Evolutionary conservation across 352 stramenopile species (phyloP).

Genomic region (Phytophthora sojae): DNA sequence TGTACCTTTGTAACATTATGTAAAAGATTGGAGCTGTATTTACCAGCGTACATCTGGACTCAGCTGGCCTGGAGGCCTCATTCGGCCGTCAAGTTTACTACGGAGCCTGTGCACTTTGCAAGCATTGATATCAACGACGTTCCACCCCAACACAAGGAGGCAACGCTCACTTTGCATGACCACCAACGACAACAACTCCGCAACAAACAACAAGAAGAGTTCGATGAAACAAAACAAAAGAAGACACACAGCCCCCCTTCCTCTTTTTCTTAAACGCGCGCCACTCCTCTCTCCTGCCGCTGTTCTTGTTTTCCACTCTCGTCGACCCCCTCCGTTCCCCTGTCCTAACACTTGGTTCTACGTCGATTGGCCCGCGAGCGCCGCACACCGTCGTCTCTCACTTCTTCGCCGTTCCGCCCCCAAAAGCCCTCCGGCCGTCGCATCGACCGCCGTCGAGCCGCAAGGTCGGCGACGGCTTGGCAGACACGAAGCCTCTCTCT

Average conservation of each 20-base stretch:
- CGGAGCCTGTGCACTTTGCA: no score
- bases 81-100: no score
- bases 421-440: slow-evolving; percentile 5
- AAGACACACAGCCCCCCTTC: slow-evolving; percentile 44
- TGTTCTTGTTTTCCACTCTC: slow-evolving; percentile 24
- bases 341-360: slow-evolving; percentile 48
- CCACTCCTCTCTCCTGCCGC: slow-evolving; percentile 17
- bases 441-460: slow-evolving; percentile 6
- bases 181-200: no score
- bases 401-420: slow-evolving; percentile 37
- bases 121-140: slow-evolving; percentile 22
- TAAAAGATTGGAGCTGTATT: no score
- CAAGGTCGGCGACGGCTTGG: slow-evolving; percentile 13
- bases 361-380: slow-evolving; percentile 40
- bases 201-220: neutral
- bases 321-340: slow-evolving; percentile 40
- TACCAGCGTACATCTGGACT: no score
- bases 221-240: slow-evolving; percentile 39
- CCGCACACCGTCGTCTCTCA: slow-evolving; percentile 41
- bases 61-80: no score
- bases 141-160: no score
- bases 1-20: no score
- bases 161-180: no score
- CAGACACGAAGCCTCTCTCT: slow-evolving; percentile 8
- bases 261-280: slow-evolving; percentile 36